Evolutionary conservation across 257 asterid genomes (phyloP), one percentile per base, ranked within the genome.

Genomic region (Verbascum thapsus): DNA sequence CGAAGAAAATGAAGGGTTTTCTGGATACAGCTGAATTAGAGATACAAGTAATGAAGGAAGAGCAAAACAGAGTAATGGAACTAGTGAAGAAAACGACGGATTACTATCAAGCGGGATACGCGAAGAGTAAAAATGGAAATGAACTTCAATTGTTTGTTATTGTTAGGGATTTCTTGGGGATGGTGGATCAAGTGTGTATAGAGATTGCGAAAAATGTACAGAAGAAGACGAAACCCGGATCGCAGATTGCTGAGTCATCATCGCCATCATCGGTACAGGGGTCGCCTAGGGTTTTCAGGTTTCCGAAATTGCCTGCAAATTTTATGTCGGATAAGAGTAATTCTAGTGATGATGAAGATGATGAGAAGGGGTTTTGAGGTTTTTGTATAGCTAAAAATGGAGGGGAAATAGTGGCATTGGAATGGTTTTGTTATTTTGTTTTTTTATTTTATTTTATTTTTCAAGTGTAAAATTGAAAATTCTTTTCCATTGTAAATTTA

Each of bases 141-240:
- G 77, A 77, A 0, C 67, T 94, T 37, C 95, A 81, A 35, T 68
- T 94, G 32, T 90, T 87, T 38, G 64, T 81, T 0, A 85, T 90
- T 3, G 85, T 90, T 8, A 81, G 68, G 30, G 99, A 94, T 77
- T 94, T 94, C 56, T 78, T 87, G 17, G 80, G 73, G 52, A 84
- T 94, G 98, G 98, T 90, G 50, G 99, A 94, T 78, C 75, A 78
- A 59, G 95, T 79, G 38, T 90, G 99, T 67, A 57, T 88, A 43
- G 98, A 87, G 4, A 88, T 90, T 41, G 77, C 96, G 7, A 80
- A 85, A 69, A 78, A 84, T 59, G 58, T 76, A 67, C 98, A 90
- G 83, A 90, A 66, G 69, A 81, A 66, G 69, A 81, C 81, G 57
- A 85, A 73, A 69, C 73, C 86, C 3, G 57, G 41, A 41, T 41